Evolutionary conservation across 345 rosid genomes (phyloP).

Genomic region (Barbarea vulgaris): DNA sequence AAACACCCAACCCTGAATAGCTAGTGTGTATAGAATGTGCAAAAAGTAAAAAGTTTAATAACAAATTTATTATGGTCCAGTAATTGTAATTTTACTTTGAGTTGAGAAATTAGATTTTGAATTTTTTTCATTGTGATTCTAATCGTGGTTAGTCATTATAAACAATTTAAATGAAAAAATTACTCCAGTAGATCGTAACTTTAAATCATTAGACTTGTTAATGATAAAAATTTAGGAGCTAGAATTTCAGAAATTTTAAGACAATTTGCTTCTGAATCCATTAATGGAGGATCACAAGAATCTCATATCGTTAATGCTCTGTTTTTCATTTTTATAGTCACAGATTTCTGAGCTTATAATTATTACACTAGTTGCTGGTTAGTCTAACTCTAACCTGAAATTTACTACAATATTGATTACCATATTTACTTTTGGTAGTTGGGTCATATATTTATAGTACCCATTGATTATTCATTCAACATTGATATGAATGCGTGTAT

Average conservation of each 20-base stretch:
- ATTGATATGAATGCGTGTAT: constrained; percentile 24
- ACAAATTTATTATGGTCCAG: not conserved
- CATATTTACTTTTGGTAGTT: constrained; percentile 40
- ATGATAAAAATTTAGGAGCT: not conserved
- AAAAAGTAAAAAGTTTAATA: too few species aligned
- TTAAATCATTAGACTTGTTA: not conserved
- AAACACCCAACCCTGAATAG: not conserved
- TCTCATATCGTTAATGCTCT: constrained; percentile 11
- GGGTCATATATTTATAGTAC: constrained; percentile 38
- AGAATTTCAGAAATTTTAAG: not conserved
- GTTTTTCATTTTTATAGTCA: not conserved
- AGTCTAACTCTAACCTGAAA: constrained; percentile 38
- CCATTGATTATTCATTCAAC: constrained; percentile 34
- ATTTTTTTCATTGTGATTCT: not conserved
- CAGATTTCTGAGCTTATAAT: constrained; percentile 23
- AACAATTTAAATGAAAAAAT: not conserved
- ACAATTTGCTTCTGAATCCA: not conserved
- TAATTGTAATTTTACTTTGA: not conserved
- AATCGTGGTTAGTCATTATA: not conserved
- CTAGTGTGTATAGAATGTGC: not conserved
- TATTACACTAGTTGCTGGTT: constrained; percentile 32
- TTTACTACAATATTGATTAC: constrained; percentile 31
- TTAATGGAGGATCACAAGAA: constrained; percentile 36
- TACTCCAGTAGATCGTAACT: too few species aligned
- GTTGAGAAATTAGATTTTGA: not conserved